Base-by-base conservation (phyloP, 1,284 basidiomycete species). In the Austropuccinia psidii region DNA sequence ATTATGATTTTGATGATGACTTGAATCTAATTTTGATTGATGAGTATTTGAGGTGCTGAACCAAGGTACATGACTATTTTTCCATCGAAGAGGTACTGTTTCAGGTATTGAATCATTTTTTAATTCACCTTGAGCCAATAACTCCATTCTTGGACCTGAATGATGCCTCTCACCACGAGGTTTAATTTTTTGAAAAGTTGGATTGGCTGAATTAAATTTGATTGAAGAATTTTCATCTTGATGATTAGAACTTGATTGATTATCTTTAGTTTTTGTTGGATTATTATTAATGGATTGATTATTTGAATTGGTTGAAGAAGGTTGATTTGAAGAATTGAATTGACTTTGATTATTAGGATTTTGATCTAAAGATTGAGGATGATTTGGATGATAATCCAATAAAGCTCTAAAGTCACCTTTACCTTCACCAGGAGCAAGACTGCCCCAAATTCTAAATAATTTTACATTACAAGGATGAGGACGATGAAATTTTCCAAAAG, bases 391-490 rank as follows among this genome's bases (percentile, higher is more conserved):
- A 45, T 54, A n/a, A 24, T 39, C 66, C 7, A 70, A 45, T 33
- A 70, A 47, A 19, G 68, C 68, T 35, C 55, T 70, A 43, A 73
- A 73, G 69, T 73, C 69, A 50, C 69, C 69, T 29, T 52, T 61
- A 0, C 58, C 69, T 45, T 73, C 69, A 49, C 69, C 60, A 11
- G 69, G 69, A 31, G 69, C 57, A 9, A 73, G 57, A 54, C 47
- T 52, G 33, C 69, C 69, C 69, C 69, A 73, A 2, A 73, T 64
- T 39, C 69, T 61, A 49, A 62, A 73, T 8, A 62, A 49, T 24
- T 73, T 73, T 33, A 64, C 24, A 43, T 73, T 73, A 57, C 70
- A 73, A 33, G 70, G 70, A 33, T 73, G 70, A 55, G 70, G 70
- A 11, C 70, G 31, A 55, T 62, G 60, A 19, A 64, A 73, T 27